phyloP scores from a whole-genome alignment of 176 grass and related monocot genomes.

The Lolium rigidum region DNA sequence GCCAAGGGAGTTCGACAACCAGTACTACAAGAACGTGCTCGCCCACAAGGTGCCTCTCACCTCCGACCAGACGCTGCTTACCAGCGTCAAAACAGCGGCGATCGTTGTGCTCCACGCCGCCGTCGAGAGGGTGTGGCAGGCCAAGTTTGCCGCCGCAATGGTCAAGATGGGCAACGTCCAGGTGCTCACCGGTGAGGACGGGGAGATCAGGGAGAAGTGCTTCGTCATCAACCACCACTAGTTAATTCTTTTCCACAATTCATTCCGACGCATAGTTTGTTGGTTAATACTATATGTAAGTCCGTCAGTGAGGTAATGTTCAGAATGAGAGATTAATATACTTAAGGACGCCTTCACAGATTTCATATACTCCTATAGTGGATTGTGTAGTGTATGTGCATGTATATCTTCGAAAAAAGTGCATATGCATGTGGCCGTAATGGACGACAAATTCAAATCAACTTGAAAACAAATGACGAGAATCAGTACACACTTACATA shows the following conservation, averaged over 20 bases:
- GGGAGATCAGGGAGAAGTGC: constrained; percentile 53
- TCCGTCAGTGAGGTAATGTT: too few relatives aligned
- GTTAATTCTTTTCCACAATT: neutral
- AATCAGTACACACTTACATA: too few relatives aligned
- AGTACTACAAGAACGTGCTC: constrained; percentile 56
- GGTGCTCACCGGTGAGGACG: constrained; percentile 46
- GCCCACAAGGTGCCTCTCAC: constrained; percentile 42
- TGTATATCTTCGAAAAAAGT: too few relatives aligned
- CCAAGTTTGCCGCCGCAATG: constrained; percentile 49
- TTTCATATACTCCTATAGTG: too few relatives aligned
- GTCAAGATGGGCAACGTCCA: constrained; percentile 48
- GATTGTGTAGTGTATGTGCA: too few relatives aligned
- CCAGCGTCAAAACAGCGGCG: constrained; percentile 19
- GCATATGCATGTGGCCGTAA: too few relatives aligned
- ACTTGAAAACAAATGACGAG: too few relatives aligned
- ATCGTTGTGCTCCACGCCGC: constrained; percentile 41
- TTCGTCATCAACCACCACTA: constrained; percentile 43
- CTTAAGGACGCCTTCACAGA: too few relatives aligned
- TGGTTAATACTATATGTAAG: neutral
- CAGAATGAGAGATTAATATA: too few relatives aligned
- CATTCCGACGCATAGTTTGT: neutral
- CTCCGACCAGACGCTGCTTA: constrained; percentile 59
- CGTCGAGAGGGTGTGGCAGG: constrained; percentile 1
- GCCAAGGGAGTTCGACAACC: constrained; percentile 43
- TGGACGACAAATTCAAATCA: too few relatives aligned